Conservation (phyloP, 2,329 filamentous ascomycete species). For the Aureobasidium sp. region DNA sequence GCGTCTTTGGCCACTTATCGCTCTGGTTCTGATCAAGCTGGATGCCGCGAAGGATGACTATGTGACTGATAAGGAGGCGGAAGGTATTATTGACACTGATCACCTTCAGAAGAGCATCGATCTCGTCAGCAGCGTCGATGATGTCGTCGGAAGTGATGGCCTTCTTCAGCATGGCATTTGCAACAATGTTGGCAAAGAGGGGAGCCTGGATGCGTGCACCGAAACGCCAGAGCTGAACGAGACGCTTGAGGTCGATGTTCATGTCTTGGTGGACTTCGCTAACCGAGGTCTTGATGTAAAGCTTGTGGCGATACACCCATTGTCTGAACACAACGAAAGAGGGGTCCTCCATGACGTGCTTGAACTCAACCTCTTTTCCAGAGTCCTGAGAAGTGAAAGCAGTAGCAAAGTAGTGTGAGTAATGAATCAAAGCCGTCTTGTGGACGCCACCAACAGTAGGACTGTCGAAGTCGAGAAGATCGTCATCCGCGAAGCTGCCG, state of each 20-base stretch:
- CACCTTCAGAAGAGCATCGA: background rate
- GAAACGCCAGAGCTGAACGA: conserved; percentile 6
- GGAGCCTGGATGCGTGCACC: conserved; percentile 7
- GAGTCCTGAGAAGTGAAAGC: background rate
- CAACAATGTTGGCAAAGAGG: background rate
- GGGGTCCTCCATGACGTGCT: background rate
- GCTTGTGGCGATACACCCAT: background rate
- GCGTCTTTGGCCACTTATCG: background rate
- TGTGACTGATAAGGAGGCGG: background rate
- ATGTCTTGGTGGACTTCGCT: background rate
- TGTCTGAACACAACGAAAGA: background rate
- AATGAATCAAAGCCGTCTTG: background rate
- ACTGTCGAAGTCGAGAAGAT: background rate
- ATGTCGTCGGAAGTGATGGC: background rate
- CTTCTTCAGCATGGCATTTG: background rate
- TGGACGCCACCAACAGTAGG: background rate
- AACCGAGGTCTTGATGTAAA: background rate
- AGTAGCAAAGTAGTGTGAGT: background rate
- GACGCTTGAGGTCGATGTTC: background rate
- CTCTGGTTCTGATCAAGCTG: background rate
- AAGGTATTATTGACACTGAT: background rate
- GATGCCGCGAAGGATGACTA: background rate
- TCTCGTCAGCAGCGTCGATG: background rate
- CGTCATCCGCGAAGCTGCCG: background rate
- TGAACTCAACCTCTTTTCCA: background rate